Percentiles rank a stretch among this genome's conserved stretches.
These are phyloP conservation scores for Parietaria judaica DNA, from an alignment of 306 rosid species.

Conservation along the genomic window DNA sequence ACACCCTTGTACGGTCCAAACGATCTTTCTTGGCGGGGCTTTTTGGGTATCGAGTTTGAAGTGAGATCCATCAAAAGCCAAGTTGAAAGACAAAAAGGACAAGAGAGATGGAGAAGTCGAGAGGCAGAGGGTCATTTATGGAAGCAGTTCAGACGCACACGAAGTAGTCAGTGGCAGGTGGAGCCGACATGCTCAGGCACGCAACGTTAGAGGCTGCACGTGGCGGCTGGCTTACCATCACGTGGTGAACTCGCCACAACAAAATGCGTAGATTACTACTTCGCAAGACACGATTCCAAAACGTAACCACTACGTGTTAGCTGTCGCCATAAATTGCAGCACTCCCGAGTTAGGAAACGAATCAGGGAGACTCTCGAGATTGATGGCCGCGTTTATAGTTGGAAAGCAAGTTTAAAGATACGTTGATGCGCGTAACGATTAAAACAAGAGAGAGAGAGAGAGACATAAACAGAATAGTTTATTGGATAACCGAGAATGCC, in stretches of 20 bases:
- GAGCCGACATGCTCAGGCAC: conserved; percentile 19
- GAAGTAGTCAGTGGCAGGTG: conserved; percentile 9
- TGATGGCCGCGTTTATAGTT: neutral
- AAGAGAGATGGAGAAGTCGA: conserved; percentile 6
- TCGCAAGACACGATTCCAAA: conserved; percentile 12
- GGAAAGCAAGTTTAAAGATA: conserved; percentile 4
- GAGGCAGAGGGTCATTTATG: conserved; percentile 8
- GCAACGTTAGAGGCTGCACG: conserved; percentile 10
- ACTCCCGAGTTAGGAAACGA: neutral
- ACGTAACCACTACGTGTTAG: conserved; percentile 7
- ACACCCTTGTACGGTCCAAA: conserved; percentile 14
- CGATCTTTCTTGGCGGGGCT: conserved; percentile 7
- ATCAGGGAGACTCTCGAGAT: conserved; percentile 6
- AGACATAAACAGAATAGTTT: neutral
- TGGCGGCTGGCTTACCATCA: conserved; percentile 14
- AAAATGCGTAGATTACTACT: conserved; percentile 11
- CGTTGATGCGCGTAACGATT: neutral
- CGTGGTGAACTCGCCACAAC: conserved; percentile 14
- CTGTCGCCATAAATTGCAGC: neutral
- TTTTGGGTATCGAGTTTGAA: conserved; percentile 13
- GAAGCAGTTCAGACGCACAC: neutral
- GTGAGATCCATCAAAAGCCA: conserved; percentile 15
- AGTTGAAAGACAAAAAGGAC: conserved; percentile 3
- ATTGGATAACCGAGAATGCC: no score
- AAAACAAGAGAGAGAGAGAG: neutral